phyloP scores from a whole-genome alignment of 805 yeast genomes.

The Hanseniaspora thailandica region DNA sequence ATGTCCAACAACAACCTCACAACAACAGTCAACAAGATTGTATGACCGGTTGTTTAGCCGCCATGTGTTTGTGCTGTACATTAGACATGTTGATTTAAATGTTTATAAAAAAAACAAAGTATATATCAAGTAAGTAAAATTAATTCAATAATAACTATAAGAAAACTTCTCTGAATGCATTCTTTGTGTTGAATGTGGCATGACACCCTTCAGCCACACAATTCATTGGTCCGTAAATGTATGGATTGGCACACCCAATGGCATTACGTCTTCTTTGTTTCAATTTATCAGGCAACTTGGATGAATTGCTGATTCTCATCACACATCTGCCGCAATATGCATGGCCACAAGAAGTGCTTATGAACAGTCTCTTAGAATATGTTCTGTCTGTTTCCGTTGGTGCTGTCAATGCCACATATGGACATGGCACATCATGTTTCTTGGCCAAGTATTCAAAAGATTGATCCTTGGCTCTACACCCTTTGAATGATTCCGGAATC shows the following conservation, averaged over 20 bases:
- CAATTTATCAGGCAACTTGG: constrained; percentile 19
- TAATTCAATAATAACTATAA: constrained; percentile 21
- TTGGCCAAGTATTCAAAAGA: constrained; percentile 27
- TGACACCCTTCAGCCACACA: constrained; percentile 49
- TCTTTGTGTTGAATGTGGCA: constrained; percentile 34
- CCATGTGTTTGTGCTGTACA: constrained; percentile 45
- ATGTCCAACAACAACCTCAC: constrained; percentile 40
- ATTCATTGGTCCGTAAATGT: constrained; percentile 41
- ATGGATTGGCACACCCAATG: constrained; percentile 32
- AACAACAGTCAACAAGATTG: constrained; percentile 33
- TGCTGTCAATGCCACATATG: constrained; percentile 46
- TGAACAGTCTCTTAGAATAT: constrained; percentile 52
- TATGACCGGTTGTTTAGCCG: constrained; percentile 43
- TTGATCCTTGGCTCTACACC: constrained; percentile 19
- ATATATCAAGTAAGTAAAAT: too few relatives aligned
- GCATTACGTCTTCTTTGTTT: constrained; percentile 21
- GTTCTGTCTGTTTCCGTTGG: constrained; percentile 47
- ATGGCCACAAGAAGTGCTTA: constrained; percentile 66
- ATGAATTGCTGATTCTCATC: constrained; percentile 43
- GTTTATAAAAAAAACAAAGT: background rate
- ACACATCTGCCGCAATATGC: constrained; percentile 79
- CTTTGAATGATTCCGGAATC: constrained; percentile 42
- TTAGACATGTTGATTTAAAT: constrained; percentile 38
- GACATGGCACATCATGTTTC: constrained; percentile 39
- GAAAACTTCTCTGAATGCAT: constrained; percentile 46